Percentiles rank a stretch among this genome's conserved stretches.
These are phyloP conservation scores for Nannizziopsis barbatae DNA, from an alignment of 2,329 filamentous ascomycete genomes.

Conservation along the genomic window DNA sequence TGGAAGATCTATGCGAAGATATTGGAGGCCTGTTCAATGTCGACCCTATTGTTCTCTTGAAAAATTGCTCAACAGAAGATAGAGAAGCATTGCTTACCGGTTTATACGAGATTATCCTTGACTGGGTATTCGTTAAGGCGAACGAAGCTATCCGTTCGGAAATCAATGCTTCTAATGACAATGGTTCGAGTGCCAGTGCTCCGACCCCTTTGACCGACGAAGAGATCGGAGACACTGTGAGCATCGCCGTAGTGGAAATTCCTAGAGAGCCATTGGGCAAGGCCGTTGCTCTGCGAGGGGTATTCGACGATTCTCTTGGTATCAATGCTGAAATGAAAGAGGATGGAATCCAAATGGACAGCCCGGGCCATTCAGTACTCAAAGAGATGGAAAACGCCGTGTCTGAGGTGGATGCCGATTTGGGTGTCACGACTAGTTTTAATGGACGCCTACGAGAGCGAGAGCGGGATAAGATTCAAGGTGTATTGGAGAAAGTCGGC, in stretches of 20 bases:
- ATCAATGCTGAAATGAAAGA: constrained; percentile 98
- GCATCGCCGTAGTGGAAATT: constrained; percentile 77
- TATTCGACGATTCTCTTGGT: constrained; percentile 85
- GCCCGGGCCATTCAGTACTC: constrained; percentile 68
- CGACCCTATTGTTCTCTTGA: constrained; percentile 68
- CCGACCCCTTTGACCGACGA: constrained; percentile 58
- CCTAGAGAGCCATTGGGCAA: constrained; percentile 71
- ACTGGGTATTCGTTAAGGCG: constrained; percentile 84
- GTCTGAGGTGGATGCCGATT: constrained; percentile 61
- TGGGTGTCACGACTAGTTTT: constrained; percentile 60
- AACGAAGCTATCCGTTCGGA: constrained; percentile 74
- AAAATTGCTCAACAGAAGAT: constrained; percentile 73
- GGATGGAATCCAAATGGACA: constrained; percentile 68
- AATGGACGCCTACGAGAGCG: constrained; percentile 62
- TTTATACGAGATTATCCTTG: constrained; percentile 85
- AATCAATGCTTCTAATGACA: constrained; percentile 53
- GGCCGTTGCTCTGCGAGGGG: constrained; percentile 73
- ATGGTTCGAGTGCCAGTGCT: constrained; percentile 52
- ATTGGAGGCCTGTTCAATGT: constrained; percentile 75
- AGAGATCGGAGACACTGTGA: constrained; percentile 71
- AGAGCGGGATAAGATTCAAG: constrained; percentile 69
- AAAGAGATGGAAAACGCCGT: constrained; percentile 81
- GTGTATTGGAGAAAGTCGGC: constrained; percentile 73
- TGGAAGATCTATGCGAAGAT: constrained; percentile 83
- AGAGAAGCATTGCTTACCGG: constrained; percentile 71